These are phyloP conservation scores for Aspergillus texensis DNA, from an alignment of 2,329 filamentous ascomycete species.

Conservation along the genomic window DNA sequence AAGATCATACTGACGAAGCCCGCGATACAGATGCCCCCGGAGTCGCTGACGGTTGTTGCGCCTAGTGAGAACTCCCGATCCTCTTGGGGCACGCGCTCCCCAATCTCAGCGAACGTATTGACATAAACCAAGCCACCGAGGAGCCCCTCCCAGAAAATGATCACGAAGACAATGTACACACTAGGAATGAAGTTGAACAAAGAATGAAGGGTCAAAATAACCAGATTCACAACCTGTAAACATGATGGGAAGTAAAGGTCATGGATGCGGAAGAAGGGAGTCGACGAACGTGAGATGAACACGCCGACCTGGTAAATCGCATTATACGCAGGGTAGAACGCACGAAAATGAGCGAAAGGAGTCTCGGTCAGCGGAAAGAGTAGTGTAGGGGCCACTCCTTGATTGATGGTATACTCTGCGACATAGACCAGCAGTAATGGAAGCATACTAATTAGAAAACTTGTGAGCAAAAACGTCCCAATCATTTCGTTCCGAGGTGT, in stretches of 20 bases:
- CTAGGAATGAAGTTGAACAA: constrained; percentile 79
- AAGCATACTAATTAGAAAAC: constrained; percentile 65
- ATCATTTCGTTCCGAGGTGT: neutral
- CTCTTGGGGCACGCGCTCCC: constrained; percentile 73
- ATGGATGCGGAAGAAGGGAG: constrained; percentile 81
- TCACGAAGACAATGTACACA: constrained; percentile 80
- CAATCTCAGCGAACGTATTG: constrained; percentile 92
- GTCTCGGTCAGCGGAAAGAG: constrained; percentile 77
- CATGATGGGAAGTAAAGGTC: constrained; percentile 79
- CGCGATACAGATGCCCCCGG: constrained; percentile 84
- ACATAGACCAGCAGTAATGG: constrained; percentile 91
- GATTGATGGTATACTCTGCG: constrained; percentile 96
- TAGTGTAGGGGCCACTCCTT: constrained; percentile 86
- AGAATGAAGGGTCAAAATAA: constrained; percentile 73
- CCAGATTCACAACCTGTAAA: constrained; percentile 78
- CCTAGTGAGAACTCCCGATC: constrained; percentile 91
- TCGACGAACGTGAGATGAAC: constrained; percentile 89
- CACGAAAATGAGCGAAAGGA: constrained; percentile 79
- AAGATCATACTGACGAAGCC: constrained; percentile 81
- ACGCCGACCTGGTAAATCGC: constrained; percentile 95
- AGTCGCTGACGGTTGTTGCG: constrained; percentile 90
- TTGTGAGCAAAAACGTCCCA: constrained; percentile 14
- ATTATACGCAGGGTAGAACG: constrained; percentile 92
- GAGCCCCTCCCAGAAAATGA: constrained; percentile 93
- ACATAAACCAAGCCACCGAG: constrained; percentile 92